Evolutionary conservation across 345 rosid genomes (phyloP).

Genomic region (Gossypium arboreum): DNA sequence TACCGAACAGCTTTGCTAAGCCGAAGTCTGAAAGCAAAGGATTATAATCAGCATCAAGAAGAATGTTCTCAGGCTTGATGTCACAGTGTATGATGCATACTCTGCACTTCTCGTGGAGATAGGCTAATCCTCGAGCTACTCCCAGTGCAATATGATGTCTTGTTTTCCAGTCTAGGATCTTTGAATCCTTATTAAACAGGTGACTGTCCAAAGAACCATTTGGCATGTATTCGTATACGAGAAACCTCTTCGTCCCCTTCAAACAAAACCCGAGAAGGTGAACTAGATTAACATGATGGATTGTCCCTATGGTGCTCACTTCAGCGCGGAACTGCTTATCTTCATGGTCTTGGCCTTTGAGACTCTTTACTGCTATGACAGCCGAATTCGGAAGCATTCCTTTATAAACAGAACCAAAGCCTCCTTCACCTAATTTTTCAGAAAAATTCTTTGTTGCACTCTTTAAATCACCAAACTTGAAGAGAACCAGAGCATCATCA

Average conservation of each 20-base stretch:
- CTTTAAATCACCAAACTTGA: neutral
- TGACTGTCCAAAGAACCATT: constrained; percentile 50
- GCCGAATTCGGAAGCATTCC: constrained; percentile 43
- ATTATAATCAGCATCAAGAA: constrained; percentile 41
- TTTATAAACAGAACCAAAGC: constrained; percentile 57
- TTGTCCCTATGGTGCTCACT: constrained; percentile 11
- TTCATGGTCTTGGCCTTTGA: constrained; percentile 52
- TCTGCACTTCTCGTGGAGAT: constrained; percentile 59
- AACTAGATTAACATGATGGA: constrained; percentile 12
- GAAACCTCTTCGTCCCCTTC: constrained; percentile 2
- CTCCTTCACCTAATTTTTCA: constrained; percentile 54
- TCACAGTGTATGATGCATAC: constrained; percentile 54
- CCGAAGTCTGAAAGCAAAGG: constrained; percentile 57
- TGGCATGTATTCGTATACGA: constrained; percentile 11
- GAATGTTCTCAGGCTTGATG: constrained; percentile 56
- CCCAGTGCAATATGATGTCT: constrained; percentile 53
- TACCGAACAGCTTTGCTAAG: constrained; percentile 46
- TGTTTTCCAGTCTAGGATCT: constrained; percentile 47
- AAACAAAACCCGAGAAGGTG: constrained; percentile 6
- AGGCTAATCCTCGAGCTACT: constrained; percentile 56
- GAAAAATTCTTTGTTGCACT: constrained; percentile 44
- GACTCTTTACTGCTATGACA: constrained; percentile 51
- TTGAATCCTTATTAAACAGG: constrained; percentile 31
- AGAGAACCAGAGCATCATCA: neutral
- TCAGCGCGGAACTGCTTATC: constrained; percentile 33